Conservation (phyloP, 306 rosid genomes). For the Aeschynomene evenia region DNA sequence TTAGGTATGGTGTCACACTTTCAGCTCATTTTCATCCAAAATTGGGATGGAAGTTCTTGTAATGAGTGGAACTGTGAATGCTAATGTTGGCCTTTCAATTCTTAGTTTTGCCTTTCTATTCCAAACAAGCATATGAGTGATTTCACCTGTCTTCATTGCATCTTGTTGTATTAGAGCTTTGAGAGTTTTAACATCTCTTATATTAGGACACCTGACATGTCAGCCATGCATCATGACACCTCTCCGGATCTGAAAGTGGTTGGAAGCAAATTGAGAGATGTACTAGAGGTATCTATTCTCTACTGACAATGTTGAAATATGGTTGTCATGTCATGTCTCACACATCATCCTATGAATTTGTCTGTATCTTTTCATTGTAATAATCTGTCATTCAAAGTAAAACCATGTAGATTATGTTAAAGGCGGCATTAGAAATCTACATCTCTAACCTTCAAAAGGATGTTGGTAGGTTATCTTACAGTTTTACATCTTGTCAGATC, state of each 20-base stretch:
- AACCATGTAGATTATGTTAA: background rate
- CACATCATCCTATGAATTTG: constrained; percentile 2
- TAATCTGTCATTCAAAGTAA: background rate
- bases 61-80: background rate
- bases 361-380: background rate
- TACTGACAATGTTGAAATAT: background rate
- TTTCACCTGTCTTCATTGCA: background rate
- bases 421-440: background rate
- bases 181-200: constrained; percentile 28
- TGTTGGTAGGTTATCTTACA: constrained; percentile 15
- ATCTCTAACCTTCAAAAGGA: background rate
- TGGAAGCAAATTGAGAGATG: constrained; percentile 68
- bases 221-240: constrained; percentile 84
- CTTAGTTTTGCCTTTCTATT: background rate
- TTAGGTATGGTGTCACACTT: constrained; percentile 46
- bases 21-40: background rate
- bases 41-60: background rate
- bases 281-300: constrained; percentile 63
- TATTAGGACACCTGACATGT: constrained; percentile 92
- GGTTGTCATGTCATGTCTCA: background rate
- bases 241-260: constrained; percentile 76
- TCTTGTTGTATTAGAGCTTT: constrained; percentile 13
- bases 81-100: background rate
- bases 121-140: background rate
- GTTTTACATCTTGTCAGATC: constrained; percentile 48